A percentile compares a stretch with the other conserved stretches of the same genome.
Conservation (phyloP, 73 alveolate species). For the Stentor coeruleus region DNA sequence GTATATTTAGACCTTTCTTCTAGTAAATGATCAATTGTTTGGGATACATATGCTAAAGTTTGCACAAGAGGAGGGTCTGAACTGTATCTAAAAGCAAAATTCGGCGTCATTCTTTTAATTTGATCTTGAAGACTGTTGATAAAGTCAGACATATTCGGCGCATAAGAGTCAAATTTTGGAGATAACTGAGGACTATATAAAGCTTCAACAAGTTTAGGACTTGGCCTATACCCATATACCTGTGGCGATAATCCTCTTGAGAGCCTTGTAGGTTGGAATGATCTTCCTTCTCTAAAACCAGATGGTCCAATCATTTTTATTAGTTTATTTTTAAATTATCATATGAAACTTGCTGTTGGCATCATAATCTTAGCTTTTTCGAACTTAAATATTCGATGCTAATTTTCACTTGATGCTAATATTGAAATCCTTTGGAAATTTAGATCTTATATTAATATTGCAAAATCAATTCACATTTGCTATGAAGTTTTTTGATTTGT, state of each 20-base stretch:
- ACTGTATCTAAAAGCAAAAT: neutral
- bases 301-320: neutral
- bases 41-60: neutral
- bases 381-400: no score
- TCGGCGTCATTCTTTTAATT: neutral
- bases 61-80: neutral
- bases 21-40: neutral
- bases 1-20: neutral
- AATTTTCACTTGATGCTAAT: no score
- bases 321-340: no score
- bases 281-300: neutral
- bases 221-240: neutral
- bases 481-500: no score
- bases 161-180: neutral
- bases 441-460: no score
- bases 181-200: neutral
- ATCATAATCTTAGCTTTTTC: no score
- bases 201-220: neutral
- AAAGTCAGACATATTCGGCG: neutral
- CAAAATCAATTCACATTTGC: no score
- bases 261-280: neutral
- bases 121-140: neutral
- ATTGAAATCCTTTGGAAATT: no score
- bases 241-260: neutral
- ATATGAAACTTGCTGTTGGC: no score